Percentiles rank a stretch among this genome's conserved stretches.
Conservation (phyloP, 768 basidiomycete genomes). For the Phallus indusiatus region DNA sequence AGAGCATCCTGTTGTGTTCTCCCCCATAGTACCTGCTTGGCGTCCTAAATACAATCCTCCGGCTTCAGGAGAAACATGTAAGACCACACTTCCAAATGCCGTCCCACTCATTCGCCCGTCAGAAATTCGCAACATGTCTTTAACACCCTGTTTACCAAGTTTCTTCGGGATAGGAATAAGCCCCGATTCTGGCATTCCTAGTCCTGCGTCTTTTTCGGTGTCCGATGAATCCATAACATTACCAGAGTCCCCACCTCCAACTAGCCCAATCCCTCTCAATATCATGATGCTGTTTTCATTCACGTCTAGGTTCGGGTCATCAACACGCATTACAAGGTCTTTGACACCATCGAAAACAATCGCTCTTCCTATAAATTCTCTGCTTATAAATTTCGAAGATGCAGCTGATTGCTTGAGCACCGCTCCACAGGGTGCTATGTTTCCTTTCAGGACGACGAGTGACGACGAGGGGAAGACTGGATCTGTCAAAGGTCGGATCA, state of each 20-base stretch:
- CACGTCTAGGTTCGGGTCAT: constrained; percentile 14
- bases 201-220: constrained; percentile 1
- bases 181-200: constrained; percentile 22
- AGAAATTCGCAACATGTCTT: constrained; percentile 18
- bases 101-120: constrained; percentile 21
- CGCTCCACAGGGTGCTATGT: constrained; percentile 12
- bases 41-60: too few species aligned
- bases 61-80: constrained; percentile 20
- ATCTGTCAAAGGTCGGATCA: constrained; percentile 9
- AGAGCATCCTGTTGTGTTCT: too few species aligned
- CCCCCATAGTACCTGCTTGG: too few species aligned
- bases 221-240: too few species aligned
- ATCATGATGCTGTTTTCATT: constrained; percentile 13
- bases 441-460: constrained; percentile 12
- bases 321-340: constrained; percentile 16
- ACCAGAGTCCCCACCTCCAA: constrained; percentile 9
- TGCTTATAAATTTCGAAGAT: neutral
- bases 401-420: constrained; percentile 13
- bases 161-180: constrained; percentile 20
- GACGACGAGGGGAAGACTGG: constrained; percentile 12
- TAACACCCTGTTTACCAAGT: constrained; percentile 16
- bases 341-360: constrained; percentile 15
- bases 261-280: constrained; percentile 18
- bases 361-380: constrained; percentile 14
- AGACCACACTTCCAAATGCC: constrained; percentile 19